phyloP scores from a whole-genome alignment of 768 basidiomycete genomes.

The Vishniacozyma victoriae region DNA sequence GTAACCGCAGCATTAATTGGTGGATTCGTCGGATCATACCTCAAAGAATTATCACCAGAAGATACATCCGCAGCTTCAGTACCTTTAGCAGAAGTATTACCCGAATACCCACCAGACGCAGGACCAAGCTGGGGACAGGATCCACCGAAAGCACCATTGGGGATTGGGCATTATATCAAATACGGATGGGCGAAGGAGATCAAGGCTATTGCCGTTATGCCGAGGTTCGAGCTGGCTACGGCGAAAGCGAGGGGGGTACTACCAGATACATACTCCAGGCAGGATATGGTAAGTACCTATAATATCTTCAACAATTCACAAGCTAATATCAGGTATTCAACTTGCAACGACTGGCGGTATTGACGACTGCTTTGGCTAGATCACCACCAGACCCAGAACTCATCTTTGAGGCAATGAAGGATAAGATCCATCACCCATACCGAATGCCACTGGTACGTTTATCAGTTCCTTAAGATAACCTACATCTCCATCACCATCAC shows the following conservation, averaged over 20 bases:
- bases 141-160: constrained; percentile 78
- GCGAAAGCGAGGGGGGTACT: constrained; percentile 86
- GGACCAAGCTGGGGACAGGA: constrained; percentile 83
- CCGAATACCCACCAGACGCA: constrained; percentile 90
- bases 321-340: constrained; percentile 74
- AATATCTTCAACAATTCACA: background rate
- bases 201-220: constrained; percentile 89
- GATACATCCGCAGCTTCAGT: constrained; percentile 81
- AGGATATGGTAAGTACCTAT: constrained; percentile 70
- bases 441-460: constrained; percentile 70
- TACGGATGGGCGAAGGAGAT: constrained; percentile 80
- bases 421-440: constrained; percentile 95
- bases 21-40: constrained; percentile 93
- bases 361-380: constrained; percentile 86
- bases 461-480: background rate
- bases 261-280: constrained; percentile 75
- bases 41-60: constrained; percentile 75
- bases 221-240: constrained; percentile 90
- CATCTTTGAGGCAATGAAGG: constrained; percentile 99
- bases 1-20: constrained; percentile 95
- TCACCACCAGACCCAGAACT: constrained; percentile 88
- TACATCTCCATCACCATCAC: background rate
- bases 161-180: constrained; percentile 89
- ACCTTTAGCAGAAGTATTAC: constrained; percentile 89
- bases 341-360: constrained; percentile 87